phyloP scores from a whole-genome alignment of 2,329 filamentous ascomycete genomes.

The Epichloe sibirici region DNA sequence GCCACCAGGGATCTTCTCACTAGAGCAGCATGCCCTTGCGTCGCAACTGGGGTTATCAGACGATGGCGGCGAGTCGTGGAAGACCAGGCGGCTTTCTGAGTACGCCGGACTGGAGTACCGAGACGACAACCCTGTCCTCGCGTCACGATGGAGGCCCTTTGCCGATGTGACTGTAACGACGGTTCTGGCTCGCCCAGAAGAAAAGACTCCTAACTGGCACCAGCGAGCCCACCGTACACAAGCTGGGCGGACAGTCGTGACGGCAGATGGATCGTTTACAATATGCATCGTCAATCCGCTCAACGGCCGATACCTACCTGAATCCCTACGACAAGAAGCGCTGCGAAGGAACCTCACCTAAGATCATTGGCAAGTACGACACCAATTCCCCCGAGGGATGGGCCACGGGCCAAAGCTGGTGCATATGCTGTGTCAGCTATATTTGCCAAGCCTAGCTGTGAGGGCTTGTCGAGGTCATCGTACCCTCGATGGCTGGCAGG shows the following conservation, averaged over 20 bases:
- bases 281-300: conserved; percentile 42
- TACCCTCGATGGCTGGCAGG: too few relatives aligned
- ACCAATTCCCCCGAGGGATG: conserved; percentile 41
- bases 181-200: conserved; percentile 49
- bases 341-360: conserved; percentile 39
- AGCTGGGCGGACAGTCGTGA: conserved; percentile 50
- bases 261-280: conserved; percentile 64
- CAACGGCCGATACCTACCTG: conserved; percentile 34
- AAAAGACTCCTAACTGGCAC: conserved; percentile 55
- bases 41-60: conserved; percentile 62
- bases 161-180: conserved; percentile 28
- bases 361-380: conserved; percentile 50
- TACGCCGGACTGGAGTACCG: conserved; percentile 49
- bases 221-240: conserved; percentile 50
- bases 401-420: conserved; percentile 27
- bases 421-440: too few relatives aligned
- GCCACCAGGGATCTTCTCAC: conserved; percentile 60
- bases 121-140: conserved; percentile 20
- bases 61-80: conserved; percentile 55
- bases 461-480: too few relatives aligned
- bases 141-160: neutral
- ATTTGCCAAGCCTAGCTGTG: too few relatives aligned
- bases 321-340: conserved; percentile 33
- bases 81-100: conserved; percentile 56
- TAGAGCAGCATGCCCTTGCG: conserved; percentile 20